A percentile compares a stretch with the other conserved stretches of the same genome.
Evolutionary conservation across 345 rosid species (phyloP).

Genomic region (Citrus sinensis): DNA sequence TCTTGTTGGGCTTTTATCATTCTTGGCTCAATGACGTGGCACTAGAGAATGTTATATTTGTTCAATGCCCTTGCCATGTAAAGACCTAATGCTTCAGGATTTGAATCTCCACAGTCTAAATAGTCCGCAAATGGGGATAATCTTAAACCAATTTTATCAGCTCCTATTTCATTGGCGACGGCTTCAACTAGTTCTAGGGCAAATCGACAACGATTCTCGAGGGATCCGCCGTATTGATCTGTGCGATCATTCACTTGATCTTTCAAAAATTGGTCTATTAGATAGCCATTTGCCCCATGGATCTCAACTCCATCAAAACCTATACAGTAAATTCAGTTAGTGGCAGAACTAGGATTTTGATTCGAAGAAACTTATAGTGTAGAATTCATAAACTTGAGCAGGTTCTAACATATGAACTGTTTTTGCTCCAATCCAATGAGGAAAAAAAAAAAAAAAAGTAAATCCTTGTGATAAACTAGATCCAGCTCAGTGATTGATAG

Average conservation of each 20-base stretch:
- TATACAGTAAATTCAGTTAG: not conserved
- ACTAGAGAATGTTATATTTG: slow-evolving; percentile 46
- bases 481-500: too few species aligned
- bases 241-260: slow-evolving; percentile 73
- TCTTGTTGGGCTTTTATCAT: slow-evolving; percentile 36
- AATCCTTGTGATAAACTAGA: too few species aligned
- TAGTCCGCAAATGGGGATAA: slow-evolving; percentile 56
- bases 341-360: not conserved
- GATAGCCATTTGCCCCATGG: slow-evolving; percentile 71
- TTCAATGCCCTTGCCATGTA: slow-evolving; percentile 59
- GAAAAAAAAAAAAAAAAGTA: too few species aligned
- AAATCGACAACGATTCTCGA: slow-evolving; percentile 63
- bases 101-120: slow-evolving; percentile 50
- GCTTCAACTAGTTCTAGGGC: slow-evolving; percentile 32
- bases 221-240: slow-evolving; percentile 65
- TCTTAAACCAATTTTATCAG: slow-evolving; percentile 59
- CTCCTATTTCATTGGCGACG: not conserved
- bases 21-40: slow-evolving; percentile 71
- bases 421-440: too few species aligned
- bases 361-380: too few species aligned
- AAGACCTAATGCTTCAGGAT: slow-evolving; percentile 61
- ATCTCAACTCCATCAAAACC: slow-evolving; percentile 86
- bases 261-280: slow-evolving; percentile 69
- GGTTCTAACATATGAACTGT: too few species aligned
- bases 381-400: too few species aligned